Percentiles rank a stretch among this genome's conserved stretches.
Evolutionary conservation across 805 yeast species (phyloP).

Genomic region (Grigorovia transvaalensis): DNA sequence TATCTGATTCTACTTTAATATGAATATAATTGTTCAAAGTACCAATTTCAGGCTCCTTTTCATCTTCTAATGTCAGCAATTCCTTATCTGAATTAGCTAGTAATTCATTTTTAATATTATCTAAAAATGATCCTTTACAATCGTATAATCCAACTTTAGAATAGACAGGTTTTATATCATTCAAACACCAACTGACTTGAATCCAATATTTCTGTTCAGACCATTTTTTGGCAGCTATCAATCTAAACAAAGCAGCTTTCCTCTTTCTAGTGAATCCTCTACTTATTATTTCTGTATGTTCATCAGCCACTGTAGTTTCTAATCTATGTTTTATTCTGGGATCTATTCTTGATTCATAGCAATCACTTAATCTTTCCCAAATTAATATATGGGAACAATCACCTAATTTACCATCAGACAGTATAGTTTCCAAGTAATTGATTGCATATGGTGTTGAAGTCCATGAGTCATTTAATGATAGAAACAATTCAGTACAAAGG

Average conservation of each 20-base stretch:
- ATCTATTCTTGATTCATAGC: conserved; percentile 36
- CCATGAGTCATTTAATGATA: conserved; percentile 34
- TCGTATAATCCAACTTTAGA: conserved; percentile 11
- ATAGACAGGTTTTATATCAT: conserved; percentile 27
- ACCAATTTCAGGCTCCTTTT: neutral
- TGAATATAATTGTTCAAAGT: neutral
- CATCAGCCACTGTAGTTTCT: conserved; percentile 2
- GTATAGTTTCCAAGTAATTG: conserved; percentile 36
- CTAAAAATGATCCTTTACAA: conserved; percentile 16
- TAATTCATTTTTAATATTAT: conserved; percentile 10
- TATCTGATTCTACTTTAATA: neutral
- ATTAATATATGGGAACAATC: conserved; percentile 39
- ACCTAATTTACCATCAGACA: conserved; percentile 34
- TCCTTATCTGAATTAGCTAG: neutral
- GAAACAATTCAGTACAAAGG: conserved; percentile 59
- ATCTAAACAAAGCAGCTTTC: conserved; percentile 67
- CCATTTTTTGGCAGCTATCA: conserved; percentile 70
- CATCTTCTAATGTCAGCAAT: neutral
- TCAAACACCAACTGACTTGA: conserved; percentile 24
- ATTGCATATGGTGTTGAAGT: conserved; percentile 34
- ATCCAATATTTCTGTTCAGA: conserved; percentile 29
- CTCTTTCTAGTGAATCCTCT: conserved; percentile 53
- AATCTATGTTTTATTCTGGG: conserved; percentile 27
- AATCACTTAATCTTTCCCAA: conserved; percentile 44
- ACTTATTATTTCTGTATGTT: conserved; percentile 24